Evolutionary conservation across 306 rosid genomes (phyloP).

Genomic region (Cucumis hystrix): DNA sequence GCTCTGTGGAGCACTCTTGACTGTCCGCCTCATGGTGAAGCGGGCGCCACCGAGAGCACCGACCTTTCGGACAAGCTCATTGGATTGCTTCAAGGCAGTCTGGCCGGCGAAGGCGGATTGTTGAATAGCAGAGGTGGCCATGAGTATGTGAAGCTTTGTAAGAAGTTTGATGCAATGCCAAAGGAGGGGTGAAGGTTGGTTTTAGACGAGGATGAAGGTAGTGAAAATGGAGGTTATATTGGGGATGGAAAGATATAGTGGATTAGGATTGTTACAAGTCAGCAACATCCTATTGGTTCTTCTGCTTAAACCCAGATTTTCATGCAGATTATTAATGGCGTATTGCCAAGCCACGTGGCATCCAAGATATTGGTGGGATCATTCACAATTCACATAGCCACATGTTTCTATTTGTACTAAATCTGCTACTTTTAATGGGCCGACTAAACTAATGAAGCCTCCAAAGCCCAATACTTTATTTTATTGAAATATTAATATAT

Average conservation of each 20-base stretch:
- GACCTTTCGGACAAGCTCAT: conserved; percentile 59
- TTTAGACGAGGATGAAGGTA: background rate
- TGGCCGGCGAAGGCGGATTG: conserved; percentile 80
- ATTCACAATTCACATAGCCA: conserved; percentile 27
- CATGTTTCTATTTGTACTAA: background rate
- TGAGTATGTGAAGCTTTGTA: conserved; percentile 15
- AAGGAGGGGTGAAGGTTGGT: conserved; percentile 10
- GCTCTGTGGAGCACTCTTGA: conserved; percentile 78
- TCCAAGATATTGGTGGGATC: conserved; percentile 14
- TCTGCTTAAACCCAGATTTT: conserved; percentile 34
- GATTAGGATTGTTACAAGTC: conserved; percentile 77
- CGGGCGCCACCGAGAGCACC: conserved; percentile 54
- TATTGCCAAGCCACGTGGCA: conserved; percentile 49
- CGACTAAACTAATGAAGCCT: background rate
- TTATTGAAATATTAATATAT: too few relatives aligned
- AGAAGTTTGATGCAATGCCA: background rate
- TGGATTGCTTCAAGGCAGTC: conserved; percentile 59
- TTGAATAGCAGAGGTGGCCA: conserved; percentile 84
- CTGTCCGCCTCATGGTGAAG: conserved; percentile 69
- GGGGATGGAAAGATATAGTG: conserved; percentile 35
- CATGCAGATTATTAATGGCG: conserved; percentile 23
- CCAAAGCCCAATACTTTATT: background rate
- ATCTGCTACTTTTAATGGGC: background rate
- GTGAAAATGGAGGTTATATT: conserved; percentile 13
- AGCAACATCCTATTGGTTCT: conserved; percentile 59